phyloP scores from a whole-genome alignment of 176 grass and related monocot species.

The Lolium perenne region DNA sequence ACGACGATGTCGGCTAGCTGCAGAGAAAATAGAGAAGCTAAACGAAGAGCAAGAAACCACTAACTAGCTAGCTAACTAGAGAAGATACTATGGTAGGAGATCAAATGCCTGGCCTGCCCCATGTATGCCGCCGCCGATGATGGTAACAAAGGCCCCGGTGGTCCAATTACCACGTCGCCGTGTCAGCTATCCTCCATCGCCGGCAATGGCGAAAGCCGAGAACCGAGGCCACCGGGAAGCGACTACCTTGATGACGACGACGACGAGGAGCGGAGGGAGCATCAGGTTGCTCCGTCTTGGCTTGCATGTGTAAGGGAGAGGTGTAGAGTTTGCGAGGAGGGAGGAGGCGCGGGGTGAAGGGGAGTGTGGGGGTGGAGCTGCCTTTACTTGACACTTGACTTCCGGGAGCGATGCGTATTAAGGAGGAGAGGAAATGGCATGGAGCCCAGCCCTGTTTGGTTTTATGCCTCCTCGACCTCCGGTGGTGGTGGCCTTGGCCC shows the following conservation, averaged over 20 bases:
- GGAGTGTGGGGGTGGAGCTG: neutral
- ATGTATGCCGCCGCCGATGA: conserved; percentile 50
- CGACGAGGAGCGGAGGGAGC: neutral
- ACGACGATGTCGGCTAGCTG: conserved; percentile 10
- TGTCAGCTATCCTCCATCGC: conserved; percentile 21
- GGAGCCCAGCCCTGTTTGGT: conserved; percentile 8
- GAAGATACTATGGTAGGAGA: conserved; percentile 5
- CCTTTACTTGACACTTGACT: conserved; percentile 19
- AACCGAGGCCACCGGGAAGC: neutral
- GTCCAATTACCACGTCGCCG: conserved; percentile 12
- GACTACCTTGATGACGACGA: neutral
- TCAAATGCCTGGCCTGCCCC: conserved; percentile 64
- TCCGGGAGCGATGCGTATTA: conserved; percentile 35
- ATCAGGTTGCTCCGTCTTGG: neutral
- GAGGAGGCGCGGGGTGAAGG: neutral
- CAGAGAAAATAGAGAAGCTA: conserved; percentile 3
- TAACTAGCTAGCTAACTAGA: conserved; percentile 14
- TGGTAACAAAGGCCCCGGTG: neutral
- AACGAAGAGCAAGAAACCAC: neutral
- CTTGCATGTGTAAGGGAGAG: conserved; percentile 19
- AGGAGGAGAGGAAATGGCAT: conserved; percentile 37
- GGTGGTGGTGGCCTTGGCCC: neutral
- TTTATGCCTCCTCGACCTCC: neutral
- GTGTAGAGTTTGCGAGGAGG: neutral
- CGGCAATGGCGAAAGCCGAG: conserved; percentile 31